phyloP scores from a whole-genome alignment of 495 filamentous ascomycete genomes.

The Parathielavia hyrcaniae region DNA sequence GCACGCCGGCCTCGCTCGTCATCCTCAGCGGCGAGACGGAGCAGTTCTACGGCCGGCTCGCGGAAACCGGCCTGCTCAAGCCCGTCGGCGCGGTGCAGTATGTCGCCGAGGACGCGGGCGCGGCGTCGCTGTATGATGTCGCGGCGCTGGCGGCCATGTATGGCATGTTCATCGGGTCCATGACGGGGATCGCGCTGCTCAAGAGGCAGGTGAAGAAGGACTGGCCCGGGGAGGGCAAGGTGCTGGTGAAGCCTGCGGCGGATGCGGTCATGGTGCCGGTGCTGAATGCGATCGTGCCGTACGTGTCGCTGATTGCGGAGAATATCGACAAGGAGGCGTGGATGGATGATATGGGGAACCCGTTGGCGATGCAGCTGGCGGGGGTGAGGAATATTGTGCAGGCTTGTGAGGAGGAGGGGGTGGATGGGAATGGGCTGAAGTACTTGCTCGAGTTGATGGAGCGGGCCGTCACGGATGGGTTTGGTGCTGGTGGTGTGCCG shows the following conservation, averaged over 20 bases:
- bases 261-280: conserved; percentile 13
- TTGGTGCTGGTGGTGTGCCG: not conserved
- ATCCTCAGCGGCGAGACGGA: conserved; percentile 14
- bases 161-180: conserved; percentile 19
- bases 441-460: conserved; percentile 13
- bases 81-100: conserved; percentile 7
- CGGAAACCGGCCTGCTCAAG: not conserved
- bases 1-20: conserved; percentile 10
- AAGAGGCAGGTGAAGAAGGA: not conserved
- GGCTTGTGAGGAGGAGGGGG: conserved; percentile 19
- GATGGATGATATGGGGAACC: conserved; percentile 18
- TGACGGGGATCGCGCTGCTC: conserved; percentile 17
- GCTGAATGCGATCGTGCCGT: conserved; percentile 16
- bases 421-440: conserved; percentile 12
- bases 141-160: conserved; percentile 21
- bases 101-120: conserved; percentile 8
- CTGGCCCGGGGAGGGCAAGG: not conserved
- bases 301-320: conserved; percentile 16
- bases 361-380: conserved; percentile 19
- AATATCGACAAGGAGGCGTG: conserved; percentile 14
- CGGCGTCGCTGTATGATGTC: conserved; percentile 14
- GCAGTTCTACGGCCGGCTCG: not conserved
- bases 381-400: conserved; percentile 14
- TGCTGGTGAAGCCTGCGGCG: not conserved
- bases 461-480: conserved; percentile 10